Evolutionary conservation across 2,329 filamentous ascomycete genomes (phyloP).

Genomic region (Ophiobolus disseminans): DNA sequence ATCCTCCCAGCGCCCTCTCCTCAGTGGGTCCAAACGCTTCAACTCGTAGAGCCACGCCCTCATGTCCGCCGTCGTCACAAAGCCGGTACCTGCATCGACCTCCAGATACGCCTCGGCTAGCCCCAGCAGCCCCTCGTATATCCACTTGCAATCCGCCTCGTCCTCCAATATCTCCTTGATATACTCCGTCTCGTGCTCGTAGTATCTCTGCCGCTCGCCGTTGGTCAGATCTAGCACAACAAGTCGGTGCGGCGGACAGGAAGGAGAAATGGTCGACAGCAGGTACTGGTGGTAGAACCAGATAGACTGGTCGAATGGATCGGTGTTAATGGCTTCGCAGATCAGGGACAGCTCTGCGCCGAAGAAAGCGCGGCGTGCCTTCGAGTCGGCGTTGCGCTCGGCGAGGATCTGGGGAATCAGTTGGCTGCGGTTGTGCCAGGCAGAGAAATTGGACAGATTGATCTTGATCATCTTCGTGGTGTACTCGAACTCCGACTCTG

Average conservation of each 20-base stretch:
- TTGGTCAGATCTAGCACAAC: conserved; percentile 70
- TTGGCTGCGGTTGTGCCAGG: conserved; percentile 90
- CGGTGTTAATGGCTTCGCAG: conserved; percentile 80
- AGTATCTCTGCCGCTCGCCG: conserved; percentile 69
- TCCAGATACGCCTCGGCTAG: conserved; percentile 71
- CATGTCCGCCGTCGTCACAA: conserved; percentile 56
- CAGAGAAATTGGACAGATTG: conserved; percentile 95
- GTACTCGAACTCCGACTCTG: conserved; percentile 83
- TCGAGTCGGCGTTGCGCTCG: conserved; percentile 70
- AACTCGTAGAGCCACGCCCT: conserved; percentile 67
- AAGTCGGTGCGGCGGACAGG: conserved; percentile 58
- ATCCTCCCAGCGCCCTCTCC: conserved; percentile 78
- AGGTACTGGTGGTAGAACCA: conserved; percentile 97
- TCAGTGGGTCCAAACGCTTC: conserved; percentile 74
- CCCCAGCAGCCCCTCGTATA: conserved; percentile 84
- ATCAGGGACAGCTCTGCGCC: conserved; percentile 80
- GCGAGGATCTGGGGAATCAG: conserved; percentile 78
- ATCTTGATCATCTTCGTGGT: conserved; percentile 84
- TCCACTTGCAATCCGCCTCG: conserved; percentile 80
- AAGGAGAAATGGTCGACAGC: conserved; percentile 67
- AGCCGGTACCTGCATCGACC: conserved; percentile 49
- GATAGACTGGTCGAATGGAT: conserved; percentile 91
- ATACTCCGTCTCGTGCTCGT: conserved; percentile 74
- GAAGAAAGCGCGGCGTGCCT: conserved; percentile 71
- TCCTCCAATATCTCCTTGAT: conserved; percentile 72